Evolutionary conservation across 2,329 filamentous ascomycete species (phyloP), one percentile per base, ranked within the genome.

Genomic region (Venturia effusa): DNA sequence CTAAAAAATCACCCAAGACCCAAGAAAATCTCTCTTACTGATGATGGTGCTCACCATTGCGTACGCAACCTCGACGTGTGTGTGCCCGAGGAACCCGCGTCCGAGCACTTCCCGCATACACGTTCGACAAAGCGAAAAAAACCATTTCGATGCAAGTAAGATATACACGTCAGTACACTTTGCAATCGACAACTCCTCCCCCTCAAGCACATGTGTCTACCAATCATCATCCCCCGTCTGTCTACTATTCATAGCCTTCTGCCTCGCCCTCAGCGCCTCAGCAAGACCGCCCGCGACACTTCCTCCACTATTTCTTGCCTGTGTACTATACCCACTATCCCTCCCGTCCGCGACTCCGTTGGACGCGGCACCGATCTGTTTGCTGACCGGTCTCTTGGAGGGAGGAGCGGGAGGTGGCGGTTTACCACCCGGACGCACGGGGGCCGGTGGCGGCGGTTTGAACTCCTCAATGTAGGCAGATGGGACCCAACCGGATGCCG

Each of bases 381-480:
- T 96, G 66, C 87, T 86, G 30, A 83, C 86, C 1, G 92, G 92
- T 27, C 93, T 83, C 77, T 95, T 96, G 15, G 84, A 85, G 2
- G 90, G 92, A 27, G 88, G 90, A 30, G 86, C 86, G 3, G 90
- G 90, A 1, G 90, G 88, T 11, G 85, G 83, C 0, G 88, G 85
- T 75, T 92, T 92, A 13, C 59, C 65, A 19, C 64, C 80, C 79
- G 17, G 76, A 74, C 1, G 79, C 77, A 77, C 75, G 24, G 79
- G 78, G 17, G 80, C 78, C 7, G 84, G 82, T 4, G 84, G 79
- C 4, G 86, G 82, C 30, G 81, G 70, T 27, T 82, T 83, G 72
- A 89, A 83, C 76, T 97, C 92, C 76, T 97, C 89, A 10, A 99
- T 88, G 71, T 99, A 99, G 24, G 93, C 91, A 24, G 92, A 89